Conservation (phyloP, 2,329 filamentous ascomycete genomes). For the Neoascochyta sp. region DNA sequence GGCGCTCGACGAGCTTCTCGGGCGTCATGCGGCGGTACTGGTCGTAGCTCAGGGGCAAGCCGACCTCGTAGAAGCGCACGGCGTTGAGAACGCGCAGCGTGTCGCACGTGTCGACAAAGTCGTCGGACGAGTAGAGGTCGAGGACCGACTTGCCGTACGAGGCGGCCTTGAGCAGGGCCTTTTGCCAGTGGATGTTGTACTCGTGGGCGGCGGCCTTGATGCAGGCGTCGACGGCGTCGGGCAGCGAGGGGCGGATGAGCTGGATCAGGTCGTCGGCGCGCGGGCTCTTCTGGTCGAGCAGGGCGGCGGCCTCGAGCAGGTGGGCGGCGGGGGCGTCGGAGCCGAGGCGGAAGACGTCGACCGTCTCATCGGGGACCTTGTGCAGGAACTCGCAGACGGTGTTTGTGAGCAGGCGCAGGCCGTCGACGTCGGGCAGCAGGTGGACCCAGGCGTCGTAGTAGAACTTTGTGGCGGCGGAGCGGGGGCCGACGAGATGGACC, state of each 20-base stretch:
- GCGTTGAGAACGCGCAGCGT: slow-evolving; percentile 89
- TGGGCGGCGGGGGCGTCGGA: slow-evolving; percentile 88
- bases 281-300: slow-evolving; percentile 88
- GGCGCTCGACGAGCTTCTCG: slow-evolving; percentile 77
- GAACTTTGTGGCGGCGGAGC: slow-evolving; percentile 70
- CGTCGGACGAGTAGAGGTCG: slow-evolving; percentile 95
- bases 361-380: slow-evolving; percentile 79
- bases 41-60: slow-evolving; percentile 85
- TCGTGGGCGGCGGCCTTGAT: slow-evolving; percentile 92
- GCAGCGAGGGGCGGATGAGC: slow-evolving; percentile 79
- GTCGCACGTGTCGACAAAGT: slow-evolving; percentile 98
- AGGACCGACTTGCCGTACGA: slow-evolving; percentile 97
- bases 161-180: slow-evolving; percentile 89
- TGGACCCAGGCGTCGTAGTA: slow-evolving; percentile 92
- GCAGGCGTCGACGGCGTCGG: slow-evolving; percentile 90
- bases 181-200: slow-evolving; percentile 88
- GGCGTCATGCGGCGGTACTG: slow-evolving; percentile 90
- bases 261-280: slow-evolving; percentile 98
- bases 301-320: slow-evolving; percentile 85
- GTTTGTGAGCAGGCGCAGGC: slow-evolving; percentile 85
- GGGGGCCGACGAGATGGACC: slow-evolving; percentile 86
- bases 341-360: slow-evolving; percentile 84
- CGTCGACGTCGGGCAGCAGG: slow-evolving; percentile 81
- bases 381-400: slow-evolving; percentile 98
- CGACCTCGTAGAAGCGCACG: slow-evolving; percentile 85